phyloP scores from a whole-genome alignment of 1,139 yeast genomes.

The Magnusiomyces fungicola region DNA sequence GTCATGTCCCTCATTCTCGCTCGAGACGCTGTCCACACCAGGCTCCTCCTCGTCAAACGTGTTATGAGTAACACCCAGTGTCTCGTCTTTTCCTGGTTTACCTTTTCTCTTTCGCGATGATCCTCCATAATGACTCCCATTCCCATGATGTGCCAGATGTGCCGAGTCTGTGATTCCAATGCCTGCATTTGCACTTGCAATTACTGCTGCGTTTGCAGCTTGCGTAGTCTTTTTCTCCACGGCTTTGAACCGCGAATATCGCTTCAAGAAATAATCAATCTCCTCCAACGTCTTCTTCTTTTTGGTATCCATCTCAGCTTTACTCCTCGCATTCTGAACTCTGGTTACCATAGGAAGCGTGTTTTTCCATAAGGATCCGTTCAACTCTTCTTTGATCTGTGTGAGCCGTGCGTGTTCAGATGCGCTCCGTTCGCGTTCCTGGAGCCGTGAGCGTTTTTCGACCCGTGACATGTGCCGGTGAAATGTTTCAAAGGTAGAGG shows the following conservation, averaged over 20 bases:
- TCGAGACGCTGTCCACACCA: background rate
- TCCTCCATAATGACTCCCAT: background rate
- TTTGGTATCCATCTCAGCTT: slow-evolving; percentile 45
- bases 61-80: slow-evolving; percentile 3
- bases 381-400: slow-evolving; percentile 40
- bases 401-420: slow-evolving; percentile 47
- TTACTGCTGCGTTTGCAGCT: background rate
- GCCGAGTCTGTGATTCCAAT: background rate
- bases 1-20: background rate
- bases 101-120: background rate
- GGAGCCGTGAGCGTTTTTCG: slow-evolving; percentile 54
- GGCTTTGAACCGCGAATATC: slow-evolving; percentile 73
- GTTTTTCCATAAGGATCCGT: slow-evolving; percentile 49
- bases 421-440: slow-evolving; percentile 46
- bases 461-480: slow-evolving; percentile 61
- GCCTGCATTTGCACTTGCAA: background rate
- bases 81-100: background rate
- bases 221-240: slow-evolving; percentile 51
- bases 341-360: slow-evolving; percentile 47
- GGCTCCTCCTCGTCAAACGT: slow-evolving; percentile 3
- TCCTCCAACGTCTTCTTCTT: slow-evolving; percentile 46
- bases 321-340: slow-evolving; percentile 43
- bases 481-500: slow-evolving; percentile 29
- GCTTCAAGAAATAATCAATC: slow-evolving; percentile 39
- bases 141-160: background rate